Evolutionary conservation across 208 protist genomes (phyloP), one percentile per base, ranked within the genome.

Genomic region (Wallacemonas collosoma): DNA sequence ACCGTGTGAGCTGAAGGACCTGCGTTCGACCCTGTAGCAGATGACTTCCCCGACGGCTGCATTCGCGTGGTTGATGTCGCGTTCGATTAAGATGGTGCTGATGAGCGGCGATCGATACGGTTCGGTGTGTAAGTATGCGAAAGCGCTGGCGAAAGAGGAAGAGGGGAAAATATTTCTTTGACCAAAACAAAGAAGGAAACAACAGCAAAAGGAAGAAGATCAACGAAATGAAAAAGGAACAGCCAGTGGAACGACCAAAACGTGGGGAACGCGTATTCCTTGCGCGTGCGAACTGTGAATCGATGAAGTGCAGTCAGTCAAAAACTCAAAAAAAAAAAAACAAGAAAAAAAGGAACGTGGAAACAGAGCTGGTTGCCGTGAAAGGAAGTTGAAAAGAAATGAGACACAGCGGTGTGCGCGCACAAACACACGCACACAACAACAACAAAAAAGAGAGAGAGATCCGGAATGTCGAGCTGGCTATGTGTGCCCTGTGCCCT

Each of bases 311-410:
- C 6, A 65, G 12, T 56, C 36, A 70, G 67, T 55, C n/a, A 60
- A 71, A 69, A 39, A 67, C 2, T 51, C 62, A 77, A 57, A 73
- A 64, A 72, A 70, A 71, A 71, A 72, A 26, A 70, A 26, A 68
- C 35, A 15, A 44, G 70, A 6, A 44, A 60, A 2, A 63, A 71
- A 39, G 60, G 41, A 11, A 54, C 71, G 69, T 57, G 58, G 63
- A 48, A 66, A 63, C 47, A 72, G 50, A 64, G 54, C 26, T 26
- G 26, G 26, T 26, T 26, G 26, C 26, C 26, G 54, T 53, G 77
- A 77, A 47, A 57, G 62, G 74, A 56, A 77, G 53, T 38, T 38
- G 73, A 68, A 79, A 43, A 78, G 51, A 75, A 75, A 81, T 36
- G 11, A 36, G 53, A 15, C 38, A 15, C 62, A 69, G 40, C 47